Percentiles rank a stretch among this genome's conserved stretches.
These are phyloP conservation scores for Penstemon eatonii DNA, from an alignment of 257 asterid species.

Conservation along the genomic window DNA sequence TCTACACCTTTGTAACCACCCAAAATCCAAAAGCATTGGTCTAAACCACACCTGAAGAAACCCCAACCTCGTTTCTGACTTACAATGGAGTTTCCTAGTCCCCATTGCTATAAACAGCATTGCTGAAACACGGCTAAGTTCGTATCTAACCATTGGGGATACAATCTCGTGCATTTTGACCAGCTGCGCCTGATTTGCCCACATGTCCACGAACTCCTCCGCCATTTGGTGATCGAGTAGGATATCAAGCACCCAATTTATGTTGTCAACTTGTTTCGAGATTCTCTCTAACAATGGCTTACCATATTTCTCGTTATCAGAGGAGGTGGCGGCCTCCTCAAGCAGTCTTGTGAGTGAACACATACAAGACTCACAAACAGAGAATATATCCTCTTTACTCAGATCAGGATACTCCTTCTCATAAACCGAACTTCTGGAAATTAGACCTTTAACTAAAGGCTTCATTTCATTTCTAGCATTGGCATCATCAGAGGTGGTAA, in stretches of 20 bases:
- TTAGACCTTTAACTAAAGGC: constrained; percentile 72
- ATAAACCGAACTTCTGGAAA: constrained; percentile 66
- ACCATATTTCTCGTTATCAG: constrained; percentile 34
- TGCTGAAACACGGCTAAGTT: constrained; percentile 88
- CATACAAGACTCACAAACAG: constrained; percentile 59
- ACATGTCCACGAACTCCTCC: constrained; percentile 66
- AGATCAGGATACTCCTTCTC: constrained; percentile 56
- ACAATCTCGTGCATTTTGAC: constrained; percentile 49
- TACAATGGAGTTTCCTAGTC: constrained; percentile 73
- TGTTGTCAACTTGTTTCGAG: constrained; percentile 79
- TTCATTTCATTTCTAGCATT: constrained; percentile 79
- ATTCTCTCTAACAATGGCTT: constrained; percentile 66
- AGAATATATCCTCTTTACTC: constrained; percentile 57
- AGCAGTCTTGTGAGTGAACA: constrained; percentile 56
- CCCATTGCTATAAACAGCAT: constrained; percentile 75
- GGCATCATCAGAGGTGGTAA: constrained; percentile 54
- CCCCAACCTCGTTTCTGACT: constrained; percentile 58
- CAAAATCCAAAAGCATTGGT: constrained; percentile 84
- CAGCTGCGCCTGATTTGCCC: constrained; percentile 66
- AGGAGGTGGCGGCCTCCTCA: constrained; percentile 49
- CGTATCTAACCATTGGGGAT: constrained; percentile 84
- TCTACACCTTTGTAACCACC: constrained; percentile 88
- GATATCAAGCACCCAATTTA: constrained; percentile 83
- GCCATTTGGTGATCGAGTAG: constrained; percentile 80
- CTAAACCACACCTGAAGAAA: constrained; percentile 69